Evolutionary conservation across 306 rosid genomes (phyloP).

Genomic region (Lupinus albus): DNA sequence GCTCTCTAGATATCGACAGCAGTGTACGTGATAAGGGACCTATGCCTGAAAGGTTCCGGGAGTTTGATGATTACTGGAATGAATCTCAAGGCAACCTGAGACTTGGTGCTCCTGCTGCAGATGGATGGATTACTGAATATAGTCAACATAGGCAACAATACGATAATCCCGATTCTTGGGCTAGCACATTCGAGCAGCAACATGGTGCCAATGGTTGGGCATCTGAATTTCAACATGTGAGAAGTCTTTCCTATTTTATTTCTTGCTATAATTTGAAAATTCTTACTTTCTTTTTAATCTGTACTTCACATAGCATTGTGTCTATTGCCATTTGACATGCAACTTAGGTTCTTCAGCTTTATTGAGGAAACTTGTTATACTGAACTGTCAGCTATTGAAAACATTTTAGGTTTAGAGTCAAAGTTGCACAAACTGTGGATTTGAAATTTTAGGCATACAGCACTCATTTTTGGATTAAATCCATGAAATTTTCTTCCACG

Average conservation of each 20-base stretch:
- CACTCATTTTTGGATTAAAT: too few species aligned
- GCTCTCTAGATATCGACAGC: conserved; percentile 83
- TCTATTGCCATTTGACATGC: background rate
- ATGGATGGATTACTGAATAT: conserved; percentile 86
- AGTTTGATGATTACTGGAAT: conserved; percentile 88
- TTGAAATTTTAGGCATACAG: too few species aligned
- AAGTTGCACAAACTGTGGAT: conserved; percentile 11
- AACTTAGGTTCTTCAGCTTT: conserved; percentile 33
- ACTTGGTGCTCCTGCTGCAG: conserved; percentile 59
- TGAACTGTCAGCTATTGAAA: conserved; percentile 17
- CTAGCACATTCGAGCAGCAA: conserved; percentile 81
- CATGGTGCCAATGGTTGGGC: conserved; percentile 89
- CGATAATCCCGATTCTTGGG: conserved; percentile 82
- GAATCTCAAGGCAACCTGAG: conserved; percentile 83
- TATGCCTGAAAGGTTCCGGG: conserved; percentile 68
- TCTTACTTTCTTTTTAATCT: background rate
- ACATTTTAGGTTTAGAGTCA: background rate
- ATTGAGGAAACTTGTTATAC: conserved; percentile 30
- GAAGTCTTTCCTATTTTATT: conserved; percentile 29
- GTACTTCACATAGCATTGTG: conserved; percentile 10
- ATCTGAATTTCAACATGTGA: conserved; percentile 92
- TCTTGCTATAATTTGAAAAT: conserved; percentile 25
- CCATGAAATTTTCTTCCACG: too few species aligned
- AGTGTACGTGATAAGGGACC: conserved; percentile 57
- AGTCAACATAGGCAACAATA: conserved; percentile 58